Conservation (phyloP, 164 flowering plant species). For the Cinnamomum chago region DNA sequence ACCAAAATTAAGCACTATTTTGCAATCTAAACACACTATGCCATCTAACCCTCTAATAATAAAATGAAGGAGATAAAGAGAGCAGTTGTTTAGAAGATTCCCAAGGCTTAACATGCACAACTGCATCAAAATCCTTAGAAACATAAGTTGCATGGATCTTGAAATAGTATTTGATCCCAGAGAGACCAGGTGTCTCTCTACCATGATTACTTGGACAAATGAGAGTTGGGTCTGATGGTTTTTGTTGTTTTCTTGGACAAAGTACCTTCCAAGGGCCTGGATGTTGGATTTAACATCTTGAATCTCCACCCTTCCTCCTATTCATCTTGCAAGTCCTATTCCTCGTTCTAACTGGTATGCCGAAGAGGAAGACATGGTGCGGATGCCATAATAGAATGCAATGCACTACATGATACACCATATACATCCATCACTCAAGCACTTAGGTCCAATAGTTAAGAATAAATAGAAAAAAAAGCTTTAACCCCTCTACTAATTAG, state of each 20-base stretch:
- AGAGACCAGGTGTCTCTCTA: too few species aligned
- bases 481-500: too few species aligned
- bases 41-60: not conserved
- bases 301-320: too few species aligned
- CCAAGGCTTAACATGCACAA: constrained; percentile 32
- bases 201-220: constrained; percentile 46
- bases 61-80: constrained; percentile 17
- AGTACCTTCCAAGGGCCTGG: constrained; percentile 60
- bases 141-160: constrained; percentile 21
- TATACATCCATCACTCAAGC: too few species aligned
- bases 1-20: not conserved
- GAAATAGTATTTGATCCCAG: constrained; percentile 55
- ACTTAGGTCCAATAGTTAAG: too few species aligned
- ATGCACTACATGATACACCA: too few species aligned
- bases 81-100: constrained; percentile 33
- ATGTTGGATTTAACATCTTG: too few species aligned
- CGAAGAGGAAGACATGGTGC: not conserved
- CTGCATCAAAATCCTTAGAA: constrained; percentile 33
- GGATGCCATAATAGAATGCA: too few species aligned
- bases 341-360: too few species aligned
- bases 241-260: constrained; percentile 55
- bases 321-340: too few species aligned
- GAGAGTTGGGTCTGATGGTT: not conserved
- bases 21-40: not conserved
- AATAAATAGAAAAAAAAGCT: too few species aligned